A percentile compares a stretch with the other conserved stretches of the same genome.
Conservation (phyloP, 1,284 basidiomycete genomes). For the Wallemia ichthyophaga region DNA sequence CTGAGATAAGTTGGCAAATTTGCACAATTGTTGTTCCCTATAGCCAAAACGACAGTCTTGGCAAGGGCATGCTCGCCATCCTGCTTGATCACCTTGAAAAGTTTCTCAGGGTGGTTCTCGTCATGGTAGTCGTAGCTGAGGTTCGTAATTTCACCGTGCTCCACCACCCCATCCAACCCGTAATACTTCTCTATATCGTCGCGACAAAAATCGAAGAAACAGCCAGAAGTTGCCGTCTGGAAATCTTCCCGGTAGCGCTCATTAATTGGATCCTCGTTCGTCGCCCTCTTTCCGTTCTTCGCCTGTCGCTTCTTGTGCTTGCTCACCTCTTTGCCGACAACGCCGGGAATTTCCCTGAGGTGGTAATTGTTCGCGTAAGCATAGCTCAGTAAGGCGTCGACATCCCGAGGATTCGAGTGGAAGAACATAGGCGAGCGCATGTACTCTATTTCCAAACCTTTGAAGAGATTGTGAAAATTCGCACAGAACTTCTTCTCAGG, state of each 20-base stretch:
- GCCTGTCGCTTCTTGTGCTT: conserved; percentile 14
- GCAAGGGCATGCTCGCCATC: conserved; percentile 3
- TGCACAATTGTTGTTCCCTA: conserved; percentile 7
- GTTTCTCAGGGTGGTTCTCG: conserved; percentile 2
- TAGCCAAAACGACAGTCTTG: conserved; percentile 11
- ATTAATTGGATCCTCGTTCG: conserved; percentile 10
- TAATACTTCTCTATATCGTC: conserved; percentile 9
- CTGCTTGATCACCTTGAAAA: conserved; percentile 2
- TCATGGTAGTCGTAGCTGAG: conserved; percentile 4
- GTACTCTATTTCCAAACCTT: conserved; percentile 9
- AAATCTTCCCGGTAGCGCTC: conserved; percentile 16
- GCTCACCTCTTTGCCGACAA: conserved; percentile 15
- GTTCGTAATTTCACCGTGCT: conserved; percentile 5
- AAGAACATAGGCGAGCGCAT: conserved; percentile 17
- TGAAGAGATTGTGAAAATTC: too few species aligned
- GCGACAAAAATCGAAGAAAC: conserved; percentile 8
- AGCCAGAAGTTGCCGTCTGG: conserved; percentile 4
- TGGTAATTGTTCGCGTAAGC: conserved; percentile 10
- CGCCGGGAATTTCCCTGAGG: conserved; percentile 13
- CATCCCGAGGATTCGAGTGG: conserved; percentile 14
- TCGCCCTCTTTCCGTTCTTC: conserved; percentile 4
- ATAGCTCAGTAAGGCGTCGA: conserved; percentile 13
- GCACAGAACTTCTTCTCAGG: too few species aligned
- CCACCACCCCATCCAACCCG: conserved; percentile 5
- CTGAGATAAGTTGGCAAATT: not conserved